phyloP scores from a whole-genome alignment of 2,329 filamentous ascomycete species.

The Metarhizium humberi region DNA sequence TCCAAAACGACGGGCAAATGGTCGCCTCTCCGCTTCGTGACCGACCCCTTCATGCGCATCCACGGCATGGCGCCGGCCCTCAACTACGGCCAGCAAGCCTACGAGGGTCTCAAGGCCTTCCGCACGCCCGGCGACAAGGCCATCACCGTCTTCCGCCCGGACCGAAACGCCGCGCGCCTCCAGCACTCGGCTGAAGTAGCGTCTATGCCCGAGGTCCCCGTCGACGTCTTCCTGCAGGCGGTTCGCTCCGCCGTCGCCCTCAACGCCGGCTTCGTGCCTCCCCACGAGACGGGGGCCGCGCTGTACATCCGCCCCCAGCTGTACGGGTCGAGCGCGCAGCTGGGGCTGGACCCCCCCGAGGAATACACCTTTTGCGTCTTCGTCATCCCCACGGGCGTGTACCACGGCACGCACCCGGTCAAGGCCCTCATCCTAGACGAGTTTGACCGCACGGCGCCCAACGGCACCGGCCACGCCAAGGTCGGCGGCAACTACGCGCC shows the following conservation, averaged over 20 bases:
- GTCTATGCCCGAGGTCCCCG: slow-evolving; percentile 73
- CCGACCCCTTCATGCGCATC: slow-evolving; percentile 75
- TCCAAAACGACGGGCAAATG: slow-evolving; percentile 65
- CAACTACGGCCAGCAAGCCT: slow-evolving; percentile 97
- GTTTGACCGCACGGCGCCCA: slow-evolving; percentile 87
- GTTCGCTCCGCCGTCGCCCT: slow-evolving; percentile 73
- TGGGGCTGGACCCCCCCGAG: slow-evolving; percentile 78
- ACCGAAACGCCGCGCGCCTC: slow-evolving; percentile 75
- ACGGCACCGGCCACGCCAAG: slow-evolving; percentile 86
- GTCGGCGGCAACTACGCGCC: slow-evolving; percentile 94
- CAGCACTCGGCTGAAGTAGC: slow-evolving; percentile 77
- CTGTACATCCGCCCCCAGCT: slow-evolving; percentile 89
- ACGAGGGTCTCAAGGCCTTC: slow-evolving; percentile 98
- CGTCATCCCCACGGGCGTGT: slow-evolving; percentile 85
- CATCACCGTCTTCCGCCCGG: slow-evolving; percentile 82
- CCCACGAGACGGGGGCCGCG: slow-evolving; percentile 77
- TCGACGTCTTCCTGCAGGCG: slow-evolving; percentile 64
- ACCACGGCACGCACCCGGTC: slow-evolving; percentile 85
- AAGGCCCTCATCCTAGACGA: slow-evolving; percentile 81
- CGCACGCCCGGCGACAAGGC: slow-evolving; percentile 57
- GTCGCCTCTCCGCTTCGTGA: slow-evolving; percentile 68
- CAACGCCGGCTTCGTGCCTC: slow-evolving; percentile 87
- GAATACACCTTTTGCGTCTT: slow-evolving; percentile 90
- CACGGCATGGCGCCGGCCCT: slow-evolving; percentile 93
- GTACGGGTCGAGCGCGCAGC: slow-evolving; percentile 79